phyloP scores from a whole-genome alignment of 352 stramenopile genomes.

The Pythium monospermum region DNA sequence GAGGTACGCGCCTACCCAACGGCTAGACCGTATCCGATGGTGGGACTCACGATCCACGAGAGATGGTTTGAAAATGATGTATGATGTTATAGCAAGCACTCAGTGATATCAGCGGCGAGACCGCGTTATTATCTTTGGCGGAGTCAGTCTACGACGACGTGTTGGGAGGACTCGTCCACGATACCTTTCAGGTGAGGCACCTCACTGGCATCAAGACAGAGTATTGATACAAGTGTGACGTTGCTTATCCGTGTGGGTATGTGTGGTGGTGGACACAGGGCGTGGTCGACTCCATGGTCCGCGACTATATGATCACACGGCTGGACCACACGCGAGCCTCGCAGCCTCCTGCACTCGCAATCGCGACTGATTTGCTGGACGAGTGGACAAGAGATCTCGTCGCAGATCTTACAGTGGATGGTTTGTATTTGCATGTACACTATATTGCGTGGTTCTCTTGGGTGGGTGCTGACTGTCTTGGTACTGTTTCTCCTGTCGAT shows the following conservation, averaged over 20 bases:
- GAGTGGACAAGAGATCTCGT: slow-evolving; percentile 33
- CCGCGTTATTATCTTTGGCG: too few relatives aligned
- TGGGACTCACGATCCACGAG: background rate
- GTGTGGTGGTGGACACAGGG: background rate
- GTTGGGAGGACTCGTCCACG: background rate
- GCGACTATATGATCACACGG: slow-evolving; percentile 28
- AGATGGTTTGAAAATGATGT: background rate
- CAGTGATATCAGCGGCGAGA: too few relatives aligned
- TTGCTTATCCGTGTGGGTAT: too few relatives aligned
- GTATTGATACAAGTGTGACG: too few relatives aligned
- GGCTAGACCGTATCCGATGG: too few relatives aligned
- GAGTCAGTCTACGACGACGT: background rate
- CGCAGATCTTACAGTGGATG: slow-evolving; percentile 30
- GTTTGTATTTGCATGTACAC: too few relatives aligned
- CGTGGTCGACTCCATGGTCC: slow-evolving; percentile 30
- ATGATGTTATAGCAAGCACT: background rate
- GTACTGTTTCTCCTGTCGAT: background rate
- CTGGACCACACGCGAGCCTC: slow-evolving; percentile 32
- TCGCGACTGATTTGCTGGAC: slow-evolving; percentile 32
- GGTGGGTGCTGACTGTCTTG: too few relatives aligned
- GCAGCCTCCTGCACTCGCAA: slow-evolving; percentile 4
- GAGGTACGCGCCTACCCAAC: too few relatives aligned
- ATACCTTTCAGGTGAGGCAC: background rate
- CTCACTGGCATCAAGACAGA: too few relatives aligned
- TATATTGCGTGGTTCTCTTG: too few relatives aligned